phyloP scores from a whole-genome alignment of 2,329 filamentous ascomycete genomes.

The Ophiostoma montium region DNA sequence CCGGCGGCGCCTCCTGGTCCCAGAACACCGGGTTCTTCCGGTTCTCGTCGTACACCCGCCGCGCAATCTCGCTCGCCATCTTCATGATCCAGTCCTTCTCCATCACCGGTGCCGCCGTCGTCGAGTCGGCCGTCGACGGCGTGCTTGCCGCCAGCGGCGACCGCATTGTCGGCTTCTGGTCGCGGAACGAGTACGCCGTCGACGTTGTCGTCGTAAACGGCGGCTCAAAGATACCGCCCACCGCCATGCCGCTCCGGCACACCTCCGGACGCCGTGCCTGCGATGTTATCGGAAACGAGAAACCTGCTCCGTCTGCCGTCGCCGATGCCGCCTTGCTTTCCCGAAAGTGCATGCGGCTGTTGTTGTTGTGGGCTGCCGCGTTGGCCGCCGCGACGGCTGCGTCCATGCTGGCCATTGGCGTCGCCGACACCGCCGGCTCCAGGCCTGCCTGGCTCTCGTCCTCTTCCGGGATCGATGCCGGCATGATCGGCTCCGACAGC shows the following conservation, averaged over 20 bases:
- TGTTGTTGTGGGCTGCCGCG: background rate
- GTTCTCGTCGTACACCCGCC: constrained; percentile 80
- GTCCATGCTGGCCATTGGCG: constrained; percentile 5
- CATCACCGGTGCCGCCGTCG: constrained; percentile 35
- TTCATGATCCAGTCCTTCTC: constrained; percentile 83
- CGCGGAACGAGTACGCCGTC: background rate
- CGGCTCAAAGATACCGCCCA: constrained; percentile 8
- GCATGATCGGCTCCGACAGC: constrained; percentile 45
- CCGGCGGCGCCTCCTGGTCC: constrained; percentile 46
- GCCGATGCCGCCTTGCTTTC: background rate
- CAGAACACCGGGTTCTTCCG: constrained; percentile 36
- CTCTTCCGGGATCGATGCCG: constrained; percentile 45
- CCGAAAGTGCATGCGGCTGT: constrained; percentile 2
- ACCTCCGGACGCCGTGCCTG: constrained; percentile 6
- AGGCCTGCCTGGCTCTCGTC: constrained; percentile 22
- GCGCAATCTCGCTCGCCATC: constrained; percentile 84
- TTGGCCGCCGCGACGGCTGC: constrained; percentile 3
- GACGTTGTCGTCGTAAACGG: background rate
- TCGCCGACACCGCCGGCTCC: background rate
- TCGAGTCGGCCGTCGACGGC: background rate
- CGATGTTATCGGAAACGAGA: constrained; percentile 3
- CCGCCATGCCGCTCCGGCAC: constrained; percentile 1
- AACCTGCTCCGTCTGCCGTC: background rate
- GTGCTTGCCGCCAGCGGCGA: constrained; percentile 3
- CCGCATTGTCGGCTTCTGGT: background rate